Percentiles rank a stretch among this genome's conserved stretches.
These are phyloP conservation scores for Xerocomellus amylosporus DNA, from an alignment of 768 basidiomycete species.

Conservation along the genomic window DNA sequence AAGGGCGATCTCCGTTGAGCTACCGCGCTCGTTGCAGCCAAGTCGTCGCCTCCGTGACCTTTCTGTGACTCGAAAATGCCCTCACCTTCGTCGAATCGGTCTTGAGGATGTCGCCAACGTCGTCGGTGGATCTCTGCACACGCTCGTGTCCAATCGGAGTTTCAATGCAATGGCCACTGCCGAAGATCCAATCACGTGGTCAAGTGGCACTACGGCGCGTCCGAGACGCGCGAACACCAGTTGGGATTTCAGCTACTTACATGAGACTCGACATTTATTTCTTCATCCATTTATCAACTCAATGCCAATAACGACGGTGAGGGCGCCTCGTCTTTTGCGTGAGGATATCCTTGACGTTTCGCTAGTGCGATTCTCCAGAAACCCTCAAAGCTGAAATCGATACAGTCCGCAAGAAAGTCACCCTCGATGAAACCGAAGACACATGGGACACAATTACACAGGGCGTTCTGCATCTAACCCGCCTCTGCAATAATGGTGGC, in stretches of 20 bases:
- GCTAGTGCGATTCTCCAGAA: slow-evolving; percentile 33
- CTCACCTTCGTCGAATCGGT: slow-evolving; percentile 27
- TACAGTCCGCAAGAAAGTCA: slow-evolving; percentile 39
- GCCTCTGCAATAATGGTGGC: slow-evolving; percentile 50
- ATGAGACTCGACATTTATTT: slow-evolving; percentile 13
- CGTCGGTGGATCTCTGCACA: slow-evolving; percentile 3
- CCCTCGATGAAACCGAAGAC: slow-evolving; percentile 68
- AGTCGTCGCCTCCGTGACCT: not conserved
- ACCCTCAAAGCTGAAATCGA: slow-evolving; percentile 41
- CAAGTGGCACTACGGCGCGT: slow-evolving; percentile 16
- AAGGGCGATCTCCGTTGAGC: not conserved
- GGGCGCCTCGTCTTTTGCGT: accelerated
- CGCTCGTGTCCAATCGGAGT: slow-evolving; percentile 21
- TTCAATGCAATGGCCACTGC: slow-evolving; percentile 21
- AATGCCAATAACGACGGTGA: slow-evolving; percentile 33
- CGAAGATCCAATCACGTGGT: slow-evolving; percentile 26
- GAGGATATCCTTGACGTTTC: not conserved
- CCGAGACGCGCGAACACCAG: slow-evolving; percentile 16
- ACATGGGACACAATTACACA: slow-evolving; percentile 70
- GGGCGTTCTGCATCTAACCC: slow-evolving; percentile 44
- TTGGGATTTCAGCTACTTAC: slow-evolving; percentile 14
- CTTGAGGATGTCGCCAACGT: slow-evolving; percentile 20
- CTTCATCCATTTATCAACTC: slow-evolving; percentile 2
- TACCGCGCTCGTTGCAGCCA: not conserved
- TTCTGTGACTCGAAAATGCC: not conserved